These are phyloP conservation scores for Rutstroemia sp. DNA, from an alignment of 2,329 filamentous ascomycete genomes.

Conservation along the genomic window DNA sequence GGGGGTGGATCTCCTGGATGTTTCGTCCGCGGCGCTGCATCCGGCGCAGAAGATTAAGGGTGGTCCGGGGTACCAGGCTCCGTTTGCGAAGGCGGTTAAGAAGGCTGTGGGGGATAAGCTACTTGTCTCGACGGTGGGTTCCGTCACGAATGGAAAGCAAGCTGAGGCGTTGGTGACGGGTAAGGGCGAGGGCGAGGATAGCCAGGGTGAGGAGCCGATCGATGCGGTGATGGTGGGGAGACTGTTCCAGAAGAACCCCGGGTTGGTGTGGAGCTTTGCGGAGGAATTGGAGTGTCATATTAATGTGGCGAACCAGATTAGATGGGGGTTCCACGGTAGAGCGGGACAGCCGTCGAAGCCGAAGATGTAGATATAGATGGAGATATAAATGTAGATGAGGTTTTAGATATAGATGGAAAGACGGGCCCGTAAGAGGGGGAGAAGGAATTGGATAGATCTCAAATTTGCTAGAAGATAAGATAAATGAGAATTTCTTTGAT, in stretches of 20 bases:
- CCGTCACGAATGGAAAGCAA: constrained; percentile 37
- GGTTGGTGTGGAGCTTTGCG: constrained; percentile 47
- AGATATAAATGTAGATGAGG: not conserved
- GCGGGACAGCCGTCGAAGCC: constrained; percentile 10
- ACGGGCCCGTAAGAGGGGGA: no score
- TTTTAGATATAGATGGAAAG: not conserved
- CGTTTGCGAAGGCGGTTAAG: constrained; percentile 64
- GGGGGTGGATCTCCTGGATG: constrained; percentile 70
- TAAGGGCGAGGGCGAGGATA: constrained; percentile 38
- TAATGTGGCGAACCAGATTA: constrained; percentile 44
- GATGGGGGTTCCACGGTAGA: constrained; percentile 45
- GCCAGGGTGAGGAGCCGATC: constrained; percentile 33
- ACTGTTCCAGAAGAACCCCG: constrained; percentile 52
- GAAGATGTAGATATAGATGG: not conserved
- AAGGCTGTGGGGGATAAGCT: constrained; percentile 58
- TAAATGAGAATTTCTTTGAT: no score
- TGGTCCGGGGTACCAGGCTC: constrained; percentile 63
- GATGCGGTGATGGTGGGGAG: constrained; percentile 45
- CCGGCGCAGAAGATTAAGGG: constrained; percentile 47
- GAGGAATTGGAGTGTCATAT: constrained; percentile 44
- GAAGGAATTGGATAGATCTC: no score
- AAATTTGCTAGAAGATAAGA: no score
- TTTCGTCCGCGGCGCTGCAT: constrained; percentile 62
- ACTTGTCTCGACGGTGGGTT: constrained; percentile 41
- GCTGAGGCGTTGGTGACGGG: constrained; percentile 42